Percentiles rank a stretch among this genome's conserved stretches.
Evolutionary conservation across 2,329 filamentous ascomycete genomes (phyloP).

Genomic region (Boeremia exigua): DNA sequence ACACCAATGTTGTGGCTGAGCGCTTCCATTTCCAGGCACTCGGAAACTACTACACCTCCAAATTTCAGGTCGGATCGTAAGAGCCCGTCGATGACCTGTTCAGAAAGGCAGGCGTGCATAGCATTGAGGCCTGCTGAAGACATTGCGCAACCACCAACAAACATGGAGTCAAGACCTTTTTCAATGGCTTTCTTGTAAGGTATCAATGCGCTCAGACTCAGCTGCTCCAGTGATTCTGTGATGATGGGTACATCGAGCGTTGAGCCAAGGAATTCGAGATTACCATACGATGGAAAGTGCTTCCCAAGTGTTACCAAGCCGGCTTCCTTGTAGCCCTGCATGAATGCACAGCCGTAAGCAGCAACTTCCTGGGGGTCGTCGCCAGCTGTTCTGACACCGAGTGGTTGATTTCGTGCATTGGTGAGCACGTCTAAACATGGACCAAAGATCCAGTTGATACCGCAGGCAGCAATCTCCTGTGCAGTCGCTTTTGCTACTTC

Average conservation of each 20-base stretch:
- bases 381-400: slow-evolving; percentile 87
- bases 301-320: slow-evolving; percentile 91
- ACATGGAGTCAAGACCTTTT: slow-evolving; percentile 89
- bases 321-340: slow-evolving; percentile 91
- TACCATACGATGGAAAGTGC: slow-evolving; percentile 95
- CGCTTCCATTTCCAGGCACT: slow-evolving; percentile 96
- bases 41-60: slow-evolving; percentile 89
- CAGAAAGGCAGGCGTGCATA: slow-evolving; percentile 91
- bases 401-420: slow-evolving; percentile 86
- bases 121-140: slow-evolving; percentile 90
- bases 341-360: slow-evolving; percentile 85
- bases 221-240: slow-evolving; percentile 89
- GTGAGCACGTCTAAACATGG: slow-evolving; percentile 93
- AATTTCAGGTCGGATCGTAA: slow-evolving; percentile 89
- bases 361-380: slow-evolving; percentile 96
- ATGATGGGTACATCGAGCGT: slow-evolving; percentile 93
- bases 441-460: slow-evolving; percentile 94
- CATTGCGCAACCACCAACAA: slow-evolving; percentile 93
- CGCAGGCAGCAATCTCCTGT: slow-evolving; percentile 88
- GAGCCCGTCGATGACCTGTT: slow-evolving; percentile 90
- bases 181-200: slow-evolving; percentile 90
- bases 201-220: slow-evolving; percentile 88
- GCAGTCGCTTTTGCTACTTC: slow-evolving; percentile 92
- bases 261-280: slow-evolving; percentile 89
- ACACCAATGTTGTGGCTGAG: slow-evolving; percentile 96